phyloP scores from a whole-genome alignment of 2,329 filamentous ascomycete species.

The Colletotrichum cereale region DNA sequence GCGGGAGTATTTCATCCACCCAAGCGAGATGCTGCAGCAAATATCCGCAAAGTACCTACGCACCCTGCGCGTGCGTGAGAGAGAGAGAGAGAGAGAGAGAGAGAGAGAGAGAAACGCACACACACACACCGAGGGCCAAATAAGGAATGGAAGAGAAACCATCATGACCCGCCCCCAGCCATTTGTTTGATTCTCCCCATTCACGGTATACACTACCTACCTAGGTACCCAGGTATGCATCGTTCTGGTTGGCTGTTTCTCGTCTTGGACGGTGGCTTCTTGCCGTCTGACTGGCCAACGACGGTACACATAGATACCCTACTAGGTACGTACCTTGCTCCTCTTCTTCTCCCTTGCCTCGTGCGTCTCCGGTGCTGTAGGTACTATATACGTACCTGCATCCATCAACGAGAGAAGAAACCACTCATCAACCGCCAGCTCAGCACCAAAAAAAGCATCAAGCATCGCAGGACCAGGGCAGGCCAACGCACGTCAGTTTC shows the following conservation, averaged over 20 bases:
- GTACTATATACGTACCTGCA: background rate
- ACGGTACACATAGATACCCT: background rate
- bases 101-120: background rate
- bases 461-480: constrained; percentile 5
- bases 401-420: constrained; percentile 9
- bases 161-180: constrained; percentile 19
- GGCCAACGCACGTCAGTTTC: constrained; percentile 34
- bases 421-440: constrained; percentile 31
- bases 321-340: constrained; percentile 13
- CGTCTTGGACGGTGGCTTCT: constrained; percentile 22
- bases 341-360: constrained; percentile 21
- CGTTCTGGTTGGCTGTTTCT: constrained; percentile 1
- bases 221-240: background rate
- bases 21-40: constrained; percentile 19
- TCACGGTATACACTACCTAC: background rate
- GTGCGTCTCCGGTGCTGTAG: background rate
- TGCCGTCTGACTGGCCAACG: constrained; percentile 26
- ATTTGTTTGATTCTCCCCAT: constrained; percentile 17
- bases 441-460: constrained; percentile 22
- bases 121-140: too few species aligned
- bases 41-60: background rate
- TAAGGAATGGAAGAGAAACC: constrained; percentile 3
- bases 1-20: constrained; percentile 20
- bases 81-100: background rate
- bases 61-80: background rate